Evolutionary conservation across 2,329 filamentous ascomycete genomes (phyloP).

Genomic region (Allantophomopsis cytisporea): DNA sequence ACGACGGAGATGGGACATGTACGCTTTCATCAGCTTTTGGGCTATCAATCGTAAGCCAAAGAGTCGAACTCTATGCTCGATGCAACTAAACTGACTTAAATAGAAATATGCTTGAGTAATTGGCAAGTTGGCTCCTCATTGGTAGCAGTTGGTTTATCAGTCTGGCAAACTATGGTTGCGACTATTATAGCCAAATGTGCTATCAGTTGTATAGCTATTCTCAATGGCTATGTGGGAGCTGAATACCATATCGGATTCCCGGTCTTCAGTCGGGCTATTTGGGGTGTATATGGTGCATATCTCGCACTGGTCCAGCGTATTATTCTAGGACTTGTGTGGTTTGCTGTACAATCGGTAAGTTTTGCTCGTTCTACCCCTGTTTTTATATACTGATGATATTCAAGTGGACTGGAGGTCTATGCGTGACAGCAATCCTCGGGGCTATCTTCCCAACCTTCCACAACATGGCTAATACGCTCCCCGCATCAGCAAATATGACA

Average conservation of each 20-base stretch:
- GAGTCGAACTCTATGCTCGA: background rate
- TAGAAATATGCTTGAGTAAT: conserved; percentile 10
- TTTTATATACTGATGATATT: background rate
- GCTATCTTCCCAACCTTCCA: conserved; percentile 20
- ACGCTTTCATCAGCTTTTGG: conserved; percentile 25
- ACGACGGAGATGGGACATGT: conserved; percentile 21
- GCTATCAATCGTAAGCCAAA: conserved; percentile 21
- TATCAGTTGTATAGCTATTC: conserved; percentile 19
- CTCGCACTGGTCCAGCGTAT: conserved; percentile 25
- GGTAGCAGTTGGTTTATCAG: conserved; percentile 22
- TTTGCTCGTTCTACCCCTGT: too few species aligned
- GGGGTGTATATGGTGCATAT: conserved; percentile 26
- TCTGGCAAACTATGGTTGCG: conserved; percentile 25
- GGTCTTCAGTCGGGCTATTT: conserved; percentile 23
- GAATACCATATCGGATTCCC: conserved; percentile 29
- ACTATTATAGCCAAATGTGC: conserved; percentile 25
- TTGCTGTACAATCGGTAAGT: conserved; percentile 7
- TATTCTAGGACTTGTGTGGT: conserved; percentile 25
- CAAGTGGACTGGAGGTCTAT: conserved; percentile 20
- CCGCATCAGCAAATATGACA: conserved; percentile 17
- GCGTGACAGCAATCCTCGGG: conserved; percentile 17
- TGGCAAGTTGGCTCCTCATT: conserved; percentile 23
- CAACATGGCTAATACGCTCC: conserved; percentile 20
- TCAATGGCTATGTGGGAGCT: conserved; percentile 23
- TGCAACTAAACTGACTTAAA: background rate